These are phyloP conservation scores for Hymenoscyphus salicellus DNA, from an alignment of 2,329 filamentous ascomycete genomes.

Conservation along the genomic window DNA sequence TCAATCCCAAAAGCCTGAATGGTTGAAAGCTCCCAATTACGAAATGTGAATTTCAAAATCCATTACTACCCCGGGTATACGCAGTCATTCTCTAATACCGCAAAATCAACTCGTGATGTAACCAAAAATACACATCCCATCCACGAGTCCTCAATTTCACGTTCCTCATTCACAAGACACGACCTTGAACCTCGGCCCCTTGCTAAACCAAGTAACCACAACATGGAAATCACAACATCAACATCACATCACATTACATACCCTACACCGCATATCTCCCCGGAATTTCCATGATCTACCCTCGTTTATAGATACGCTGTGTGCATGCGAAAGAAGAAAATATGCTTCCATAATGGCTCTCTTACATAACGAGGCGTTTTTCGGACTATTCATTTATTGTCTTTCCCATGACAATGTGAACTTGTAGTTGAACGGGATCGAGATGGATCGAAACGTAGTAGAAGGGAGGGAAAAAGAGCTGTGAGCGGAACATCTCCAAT, in stretches of 20 bases:
- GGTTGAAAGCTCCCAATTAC: too few relatives aligned
- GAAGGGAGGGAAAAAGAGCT: too few relatives aligned
- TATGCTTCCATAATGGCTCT: background rate
- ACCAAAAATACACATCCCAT: background rate
- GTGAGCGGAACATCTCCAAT: too few relatives aligned
- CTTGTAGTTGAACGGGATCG: too few relatives aligned
- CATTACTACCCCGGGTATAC: too few relatives aligned
- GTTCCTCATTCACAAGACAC: background rate
- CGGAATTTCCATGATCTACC: background rate
- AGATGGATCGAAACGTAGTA: too few relatives aligned
- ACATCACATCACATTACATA: background rate
- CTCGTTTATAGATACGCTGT: background rate
- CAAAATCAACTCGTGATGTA: background rate
- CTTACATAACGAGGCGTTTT: background rate
- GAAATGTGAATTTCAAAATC: too few relatives aligned
- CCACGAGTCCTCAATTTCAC: background rate
- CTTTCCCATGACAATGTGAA: too few relatives aligned
- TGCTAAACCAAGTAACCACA: background rate
- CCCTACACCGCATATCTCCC: background rate
- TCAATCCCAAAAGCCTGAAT: too few relatives aligned
- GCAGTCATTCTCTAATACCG: too few relatives aligned
- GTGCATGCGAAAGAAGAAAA: background rate
- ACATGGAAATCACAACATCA: background rate
- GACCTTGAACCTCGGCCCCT: background rate
- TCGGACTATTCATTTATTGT: background rate